Percentiles rank a stretch among this genome's conserved stretches.
phyloP scores from a whole-genome alignment of 2,329 filamentous ascomycete species.

The Tolypocladium amazonense region DNA sequence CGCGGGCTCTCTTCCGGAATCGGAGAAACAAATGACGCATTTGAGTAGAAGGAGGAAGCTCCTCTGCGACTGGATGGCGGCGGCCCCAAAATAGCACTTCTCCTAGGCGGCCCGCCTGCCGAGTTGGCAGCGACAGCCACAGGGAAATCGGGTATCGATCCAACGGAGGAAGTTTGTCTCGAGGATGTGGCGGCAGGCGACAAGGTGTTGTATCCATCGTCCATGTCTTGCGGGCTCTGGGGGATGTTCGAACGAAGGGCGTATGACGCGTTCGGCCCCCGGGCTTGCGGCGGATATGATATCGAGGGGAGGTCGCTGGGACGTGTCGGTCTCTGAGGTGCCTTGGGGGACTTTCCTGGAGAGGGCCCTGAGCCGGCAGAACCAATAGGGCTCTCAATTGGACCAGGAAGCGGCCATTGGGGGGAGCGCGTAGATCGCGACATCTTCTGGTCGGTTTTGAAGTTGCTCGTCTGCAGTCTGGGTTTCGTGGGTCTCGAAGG shows the following conservation, averaged over 20 bases:
- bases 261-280: conserved; percentile 46
- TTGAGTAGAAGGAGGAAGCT: conserved; percentile 55
- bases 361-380: conserved; percentile 30
- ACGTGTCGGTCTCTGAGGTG: conserved; percentile 48
- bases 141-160: conserved; percentile 50
- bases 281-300: conserved; percentile 42
- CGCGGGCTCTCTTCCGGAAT: conserved; percentile 62
- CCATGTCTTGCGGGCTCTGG: conserved; percentile 22
- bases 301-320: conserved; percentile 51
- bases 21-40: conserved; percentile 57
- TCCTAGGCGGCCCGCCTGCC: conserved; percentile 22
- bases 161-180: conserved; percentile 40
- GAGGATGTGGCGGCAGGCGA: conserved; percentile 37
- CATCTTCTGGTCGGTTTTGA: conserved; percentile 22
- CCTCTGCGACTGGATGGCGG: conserved; percentile 51
- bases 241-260: conserved; percentile 17
- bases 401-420: conserved; percentile 42
- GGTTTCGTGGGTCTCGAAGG: conserved; percentile 9
- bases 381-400: conserved; percentile 22
- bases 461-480: conserved; percentile 13
- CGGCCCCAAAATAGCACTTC: conserved; percentile 45
- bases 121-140: conserved; percentile 22
- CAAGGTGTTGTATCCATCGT: conserved; percentile 25
- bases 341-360: conserved; percentile 32
- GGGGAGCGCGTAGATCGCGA: conserved; percentile 40